Evolutionary conservation across 2,329 filamentous ascomycete species (phyloP), one percentile per base, ranked within the genome.

Genomic region (Neonectria ditissima): DNA sequence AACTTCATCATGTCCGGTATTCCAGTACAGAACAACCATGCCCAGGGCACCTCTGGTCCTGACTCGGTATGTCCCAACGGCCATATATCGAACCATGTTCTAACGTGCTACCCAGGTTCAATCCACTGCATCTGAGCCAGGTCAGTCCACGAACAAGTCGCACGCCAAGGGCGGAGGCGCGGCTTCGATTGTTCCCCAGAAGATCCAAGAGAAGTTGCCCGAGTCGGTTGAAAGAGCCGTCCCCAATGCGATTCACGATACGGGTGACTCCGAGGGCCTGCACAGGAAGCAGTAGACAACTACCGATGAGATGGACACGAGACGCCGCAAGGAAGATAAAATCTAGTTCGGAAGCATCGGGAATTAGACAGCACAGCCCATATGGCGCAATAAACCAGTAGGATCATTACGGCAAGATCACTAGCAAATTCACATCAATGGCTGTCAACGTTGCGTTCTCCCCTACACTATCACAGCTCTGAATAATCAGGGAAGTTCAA

Each of bases 181-280:
- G 1, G 64, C 66, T 11, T 74, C 73, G 2, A 58, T 70, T 0
- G 45, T 74, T 9, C 70, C 73, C 1, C 54, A 69, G 48, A 73
- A 73, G 44, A 11, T 68, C 0, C 73, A 75, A 52, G 65, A 74
- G 59, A 67, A 55, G 18, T 18, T 75, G 3, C 69, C 73, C 0
- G 69, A 74, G 45, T 60, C 64, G 3, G 22, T 74, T 9, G 68
- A 72, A 41, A 48, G 65, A 13, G 73, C 68, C 1, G 60, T 66
- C 0, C 70, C 70, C 0, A 74, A 68, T 16, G 61, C 43, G 0
- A 62, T 74, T 4, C 69, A 71, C 13, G 59, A 75, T 3, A 73
- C 71, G 13, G 72, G 59, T 0, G 64, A 74, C 14, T 51, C 61
- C 0, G 18, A 34, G 4, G 45, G 58, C 10, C 3, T 48, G 10